phyloP scores from a whole-genome alignment of 2,329 filamentous ascomycete genomes.

The Chrysoporthe deuterocubensis region DNA sequence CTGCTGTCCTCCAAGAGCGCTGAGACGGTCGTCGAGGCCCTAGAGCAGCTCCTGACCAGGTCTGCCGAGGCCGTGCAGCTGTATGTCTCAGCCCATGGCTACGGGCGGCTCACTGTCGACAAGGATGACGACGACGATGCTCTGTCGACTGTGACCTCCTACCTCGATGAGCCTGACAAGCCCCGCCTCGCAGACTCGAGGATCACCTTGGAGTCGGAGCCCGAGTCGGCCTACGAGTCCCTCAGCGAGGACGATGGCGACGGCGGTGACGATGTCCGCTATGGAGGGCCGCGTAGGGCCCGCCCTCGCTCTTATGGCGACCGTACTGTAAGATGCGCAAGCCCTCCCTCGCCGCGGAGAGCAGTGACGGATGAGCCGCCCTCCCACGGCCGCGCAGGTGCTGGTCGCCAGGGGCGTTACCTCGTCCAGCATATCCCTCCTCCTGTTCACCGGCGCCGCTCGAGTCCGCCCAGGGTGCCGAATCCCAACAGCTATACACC shows the following conservation, averaged over 20 bases:
- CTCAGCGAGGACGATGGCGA: slow-evolving; percentile 19
- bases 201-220: slow-evolving; percentile 19
- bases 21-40: slow-evolving; percentile 37
- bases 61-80: slow-evolving; percentile 44
- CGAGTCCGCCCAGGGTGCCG: background rate
- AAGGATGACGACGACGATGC: slow-evolving; percentile 23
- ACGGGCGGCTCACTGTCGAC: slow-evolving; percentile 30
- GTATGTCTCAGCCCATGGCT: slow-evolving; percentile 41
- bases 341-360: background rate
- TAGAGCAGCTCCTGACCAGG: slow-evolving; percentile 43
- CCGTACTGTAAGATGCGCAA: background rate
- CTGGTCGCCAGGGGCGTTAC: background rate
- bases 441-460: slow-evolving; percentile 9
- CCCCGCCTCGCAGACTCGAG: slow-evolving; percentile 17
- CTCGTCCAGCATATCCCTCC: background rate
- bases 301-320: background rate
- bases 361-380: background rate
- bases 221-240: slow-evolving; percentile 27
- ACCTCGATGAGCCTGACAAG: slow-evolving; percentile 16
- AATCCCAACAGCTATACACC: background rate
- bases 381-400: background rate
- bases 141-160: slow-evolving; percentile 18
- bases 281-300: slow-evolving; percentile 10
- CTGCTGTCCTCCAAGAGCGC: slow-evolving; percentile 38
- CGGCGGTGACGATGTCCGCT: slow-evolving; percentile 6